Base-by-base conservation (phyloP, 1,284 basidiomycete species). In the Neotropicomus parvogracilis region DNA sequence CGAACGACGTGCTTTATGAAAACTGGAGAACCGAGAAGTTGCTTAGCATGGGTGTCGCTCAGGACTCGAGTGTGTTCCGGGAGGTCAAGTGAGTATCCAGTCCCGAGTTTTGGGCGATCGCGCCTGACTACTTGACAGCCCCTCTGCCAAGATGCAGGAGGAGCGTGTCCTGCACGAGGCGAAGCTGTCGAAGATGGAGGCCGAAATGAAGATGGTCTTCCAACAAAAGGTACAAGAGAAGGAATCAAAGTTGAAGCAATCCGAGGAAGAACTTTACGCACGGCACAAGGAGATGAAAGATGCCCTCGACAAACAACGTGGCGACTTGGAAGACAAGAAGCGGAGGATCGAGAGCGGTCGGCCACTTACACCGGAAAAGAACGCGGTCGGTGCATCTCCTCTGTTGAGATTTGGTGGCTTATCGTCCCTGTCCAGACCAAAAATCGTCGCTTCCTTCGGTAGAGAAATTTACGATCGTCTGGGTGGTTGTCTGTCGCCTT, bases 171-270 rank as follows among this genome's bases (percentile, higher is more conserved):
- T 94, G 65, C 92, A 95, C 70, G 92, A 95, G 73, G 90, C 91
- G 58, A 97, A 97, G 71, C 81, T 98, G 52, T 82, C 90, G 51
- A 98, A 97, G 85, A 97, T 97, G 94, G 94, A 98, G 75, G 88
- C 91, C 50, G 94, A 97, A 79, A 95, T 97, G 93, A 95, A 94
- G 81, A 91, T 93, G 88, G 94, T 98, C 59, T 98, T 98, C 90
- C 92, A 95, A 69, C 95, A 97, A 73, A 98, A 98, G 72, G 94
- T 98, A 46, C 91, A 93, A 68, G 94, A 98, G 71, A 97, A 98
- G 77, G 94, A 98, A 69, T 81, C 91, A 54, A 97, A 97, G 72
- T 79, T 98, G 67, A 97, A 97, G 75, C 94, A 97, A 71, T 92
- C 88, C 48, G 95, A 98, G 72, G 95, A 97, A 71, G 94, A 97